phyloP scores from a whole-genome alignment of 2,329 filamentous ascomycete species.

The Diaporthe amygdali region DNA sequence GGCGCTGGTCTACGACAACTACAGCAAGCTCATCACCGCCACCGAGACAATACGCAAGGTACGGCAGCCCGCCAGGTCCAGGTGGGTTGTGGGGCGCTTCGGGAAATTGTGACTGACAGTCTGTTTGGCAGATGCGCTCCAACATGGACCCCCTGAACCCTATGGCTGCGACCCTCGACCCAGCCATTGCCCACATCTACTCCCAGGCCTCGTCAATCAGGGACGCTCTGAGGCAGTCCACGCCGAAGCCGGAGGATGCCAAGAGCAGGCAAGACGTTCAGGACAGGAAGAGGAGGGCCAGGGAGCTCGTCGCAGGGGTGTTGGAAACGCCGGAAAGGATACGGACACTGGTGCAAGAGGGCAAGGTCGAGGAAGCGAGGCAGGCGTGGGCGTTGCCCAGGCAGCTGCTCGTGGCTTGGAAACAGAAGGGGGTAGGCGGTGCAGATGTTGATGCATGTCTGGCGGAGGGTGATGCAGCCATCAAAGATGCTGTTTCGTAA shows the following conservation, averaged over 20 bases:
- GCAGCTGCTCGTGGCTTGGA: slow-evolving; percentile 58
- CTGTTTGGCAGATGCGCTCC: slow-evolving; percentile 65
- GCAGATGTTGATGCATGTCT: slow-evolving; percentile 58
- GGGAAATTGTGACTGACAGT: neutral
- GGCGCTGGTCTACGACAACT: slow-evolving; percentile 97
- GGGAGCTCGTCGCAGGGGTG: slow-evolving; percentile 66
- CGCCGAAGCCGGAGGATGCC: slow-evolving; percentile 52
- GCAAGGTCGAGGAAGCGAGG: slow-evolving; percentile 65
- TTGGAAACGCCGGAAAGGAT: slow-evolving; percentile 66
- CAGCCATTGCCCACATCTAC: slow-evolving; percentile 78
- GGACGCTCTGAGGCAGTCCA: slow-evolving; percentile 52
- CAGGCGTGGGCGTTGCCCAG: slow-evolving; percentile 61
- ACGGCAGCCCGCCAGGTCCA: slow-evolving; percentile 22
- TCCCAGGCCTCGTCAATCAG: slow-evolving; percentile 61
- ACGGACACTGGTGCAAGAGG: slow-evolving; percentile 61
- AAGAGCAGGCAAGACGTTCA: slow-evolving; percentile 41
- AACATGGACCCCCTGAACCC: slow-evolving; percentile 83
- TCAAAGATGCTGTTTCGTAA: slow-evolving; percentile 34
- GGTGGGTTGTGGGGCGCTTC: too few relatives aligned
- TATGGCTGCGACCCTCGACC: slow-evolving; percentile 73
- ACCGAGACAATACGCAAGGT: slow-evolving; percentile 92
- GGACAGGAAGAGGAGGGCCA: slow-evolving; percentile 45
- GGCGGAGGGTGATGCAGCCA: slow-evolving; percentile 58
- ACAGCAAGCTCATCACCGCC: slow-evolving; percentile 93
- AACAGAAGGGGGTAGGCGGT: slow-evolving; percentile 59